These are phyloP conservation scores for Haberlea rhodopensis DNA, from an alignment of 257 asterid species.

Conservation along the genomic window DNA sequence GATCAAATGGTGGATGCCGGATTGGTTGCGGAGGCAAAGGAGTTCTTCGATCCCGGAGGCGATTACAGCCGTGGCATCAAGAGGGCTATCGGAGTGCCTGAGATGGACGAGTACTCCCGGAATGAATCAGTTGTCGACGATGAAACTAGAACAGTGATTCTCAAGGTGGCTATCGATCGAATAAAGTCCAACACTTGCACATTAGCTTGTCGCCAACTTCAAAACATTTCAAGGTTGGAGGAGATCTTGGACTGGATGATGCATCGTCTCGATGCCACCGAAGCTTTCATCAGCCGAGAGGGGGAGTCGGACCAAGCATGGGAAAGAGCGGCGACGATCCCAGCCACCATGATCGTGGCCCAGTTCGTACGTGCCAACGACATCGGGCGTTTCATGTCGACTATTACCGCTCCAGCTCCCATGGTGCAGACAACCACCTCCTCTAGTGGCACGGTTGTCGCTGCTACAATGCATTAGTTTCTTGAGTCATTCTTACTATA, in stretches of 20 bases:
- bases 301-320: slow-evolving; percentile 39
- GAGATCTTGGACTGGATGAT: slow-evolving; percentile 38
- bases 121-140: slow-evolving; percentile 18
- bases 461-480: too few species aligned
- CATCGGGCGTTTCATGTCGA: not conserved
- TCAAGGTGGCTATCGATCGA: slow-evolving; percentile 33
- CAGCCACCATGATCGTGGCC: slow-evolving; percentile 34
- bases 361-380: slow-evolving; percentile 28
- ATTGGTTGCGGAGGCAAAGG: slow-evolving; percentile 43
- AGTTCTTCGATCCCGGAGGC: slow-evolving; percentile 30
- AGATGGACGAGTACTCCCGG: slow-evolving; percentile 48
- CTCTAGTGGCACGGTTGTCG: too few species aligned
- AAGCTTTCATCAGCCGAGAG: slow-evolving; percentile 33
- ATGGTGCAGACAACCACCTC: not conserved
- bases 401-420: slow-evolving; percentile 24
- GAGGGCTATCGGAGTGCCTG: slow-evolving; percentile 62
- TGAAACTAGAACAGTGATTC: slow-evolving; percentile 23
- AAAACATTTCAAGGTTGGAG: slow-evolving; percentile 41
- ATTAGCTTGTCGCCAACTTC: slow-evolving; percentile 42
- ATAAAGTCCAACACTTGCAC: slow-evolving; percentile 47
- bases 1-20: slow-evolving; percentile 51
- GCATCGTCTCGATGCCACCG: slow-evolving; percentile 54
- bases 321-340: slow-evolving; percentile 41
- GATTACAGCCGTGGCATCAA: slow-evolving; percentile 47
- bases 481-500: too few species aligned